Conservation (phyloP, 2,329 filamentous ascomycete genomes). For the Clarireedia hainanense region DNA sequence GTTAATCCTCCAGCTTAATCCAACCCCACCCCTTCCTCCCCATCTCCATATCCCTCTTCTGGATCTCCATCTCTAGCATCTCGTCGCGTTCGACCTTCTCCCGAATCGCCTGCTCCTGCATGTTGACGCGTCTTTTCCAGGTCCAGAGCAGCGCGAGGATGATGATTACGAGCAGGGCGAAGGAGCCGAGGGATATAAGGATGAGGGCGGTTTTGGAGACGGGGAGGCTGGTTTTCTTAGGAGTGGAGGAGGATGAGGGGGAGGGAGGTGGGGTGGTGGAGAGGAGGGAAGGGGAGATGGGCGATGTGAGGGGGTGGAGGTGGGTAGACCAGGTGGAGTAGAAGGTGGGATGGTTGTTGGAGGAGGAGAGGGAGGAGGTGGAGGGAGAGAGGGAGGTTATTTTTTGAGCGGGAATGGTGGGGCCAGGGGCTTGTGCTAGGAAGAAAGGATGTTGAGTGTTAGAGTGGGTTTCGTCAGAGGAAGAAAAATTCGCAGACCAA, state of each 20-base stretch:
- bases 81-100: not conserved
- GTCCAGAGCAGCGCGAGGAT: not conserved
- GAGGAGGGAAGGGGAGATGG: not conserved
- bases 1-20: not conserved
- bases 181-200: not conserved
- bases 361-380: not conserved
- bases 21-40: not conserved
- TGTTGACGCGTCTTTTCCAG: not conserved
- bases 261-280: not conserved
- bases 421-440: slow-evolving; percentile 1
- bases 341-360: not conserved
- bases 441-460: not conserved
- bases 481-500: not conserved
- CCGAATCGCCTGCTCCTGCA: not conserved
- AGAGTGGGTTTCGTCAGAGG: not conserved
- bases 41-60: not conserved
- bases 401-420: not conserved
- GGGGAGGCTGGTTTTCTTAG: not conserved
- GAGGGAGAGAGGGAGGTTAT: not conserved
- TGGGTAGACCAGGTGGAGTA: not conserved
- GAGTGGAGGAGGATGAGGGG: not conserved
- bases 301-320: not conserved
- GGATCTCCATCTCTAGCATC: not conserved
- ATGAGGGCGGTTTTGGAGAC: not conserved
- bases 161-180: not conserved